Conservation (phyloP, 2,329 filamentous ascomycete genomes). For the Aspergillus quadrilineatus region DNA sequence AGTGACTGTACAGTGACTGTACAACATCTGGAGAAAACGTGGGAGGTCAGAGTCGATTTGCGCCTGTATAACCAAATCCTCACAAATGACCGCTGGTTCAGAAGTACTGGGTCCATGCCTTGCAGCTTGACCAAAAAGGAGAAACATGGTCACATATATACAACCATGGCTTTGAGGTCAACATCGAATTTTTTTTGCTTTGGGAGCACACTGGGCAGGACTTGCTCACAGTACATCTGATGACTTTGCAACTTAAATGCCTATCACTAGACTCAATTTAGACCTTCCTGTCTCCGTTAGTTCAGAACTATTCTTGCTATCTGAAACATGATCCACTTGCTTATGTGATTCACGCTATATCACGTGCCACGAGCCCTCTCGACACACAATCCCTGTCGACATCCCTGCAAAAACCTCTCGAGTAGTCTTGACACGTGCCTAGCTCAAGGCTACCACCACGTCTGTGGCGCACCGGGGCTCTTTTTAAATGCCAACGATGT, state of each 20-base stretch:
- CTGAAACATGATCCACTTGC: slow-evolving; percentile 4
- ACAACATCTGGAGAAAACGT: background rate
- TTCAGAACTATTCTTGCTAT: background rate
- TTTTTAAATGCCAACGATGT: background rate
- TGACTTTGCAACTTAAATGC: too few relatives aligned
- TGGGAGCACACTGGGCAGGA: too few relatives aligned
- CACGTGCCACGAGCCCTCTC: background rate
- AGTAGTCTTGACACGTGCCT: background rate
- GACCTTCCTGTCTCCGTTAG: too few relatives aligned
- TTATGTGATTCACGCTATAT: background rate
- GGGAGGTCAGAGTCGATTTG: background rate
- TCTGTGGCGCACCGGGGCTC: slow-evolving; percentile 2
- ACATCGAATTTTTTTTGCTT: too few relatives aligned
- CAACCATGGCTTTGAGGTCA: too few relatives aligned
- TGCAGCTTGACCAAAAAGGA: background rate
- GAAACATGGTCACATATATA: background rate
- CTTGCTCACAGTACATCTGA: too few relatives aligned
- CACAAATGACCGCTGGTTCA: background rate
- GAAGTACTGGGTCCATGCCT: background rate
- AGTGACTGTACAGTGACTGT: background rate
- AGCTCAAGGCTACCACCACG: background rate
- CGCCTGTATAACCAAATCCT: background rate
- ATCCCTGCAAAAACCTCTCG: background rate
- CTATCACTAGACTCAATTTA: too few relatives aligned
- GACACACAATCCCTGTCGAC: background rate